These are phyloP conservation scores for Eragrostis curvula DNA, from an alignment of 176 grass and related monocot genomes.

Conservation along the genomic window DNA sequence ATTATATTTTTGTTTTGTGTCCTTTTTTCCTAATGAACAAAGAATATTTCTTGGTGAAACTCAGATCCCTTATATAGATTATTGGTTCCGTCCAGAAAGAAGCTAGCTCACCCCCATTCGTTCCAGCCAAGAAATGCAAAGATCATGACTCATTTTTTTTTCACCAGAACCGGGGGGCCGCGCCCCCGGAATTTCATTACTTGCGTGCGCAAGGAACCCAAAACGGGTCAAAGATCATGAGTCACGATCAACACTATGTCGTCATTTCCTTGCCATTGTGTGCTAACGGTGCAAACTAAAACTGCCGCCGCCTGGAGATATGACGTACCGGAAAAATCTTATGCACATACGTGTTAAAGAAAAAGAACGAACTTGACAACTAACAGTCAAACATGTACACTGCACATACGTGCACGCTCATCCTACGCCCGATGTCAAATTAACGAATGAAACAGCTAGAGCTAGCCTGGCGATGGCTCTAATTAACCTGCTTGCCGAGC, in stretches of 20 bases:
- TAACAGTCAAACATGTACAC: neutral
- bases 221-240: no score
- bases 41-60: neutral
- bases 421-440: neutral
- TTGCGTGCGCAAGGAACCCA: no score
- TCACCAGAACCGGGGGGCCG: no score
- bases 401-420: neutral
- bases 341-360: no score
- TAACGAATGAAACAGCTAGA: neutral
- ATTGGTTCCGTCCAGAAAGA: neutral
- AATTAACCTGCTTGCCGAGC: slow-evolving; percentile 76
- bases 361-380: neutral
- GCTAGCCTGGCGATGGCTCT: neutral
- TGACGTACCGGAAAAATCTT: neutral
- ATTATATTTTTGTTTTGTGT: no score
- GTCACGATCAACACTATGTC: neutral
- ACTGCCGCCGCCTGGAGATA: no score
- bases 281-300: neutral
- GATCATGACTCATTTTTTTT: neutral
- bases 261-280: neutral
- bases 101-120: neutral
- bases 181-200: no score
- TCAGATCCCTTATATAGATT: neutral
- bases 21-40: no score
- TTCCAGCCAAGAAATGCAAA: neutral